These are phyloP conservation scores for Zygoascus hellenicus DNA, from an alignment of 1,139 yeast genomes.

Conservation along the genomic window DNA sequence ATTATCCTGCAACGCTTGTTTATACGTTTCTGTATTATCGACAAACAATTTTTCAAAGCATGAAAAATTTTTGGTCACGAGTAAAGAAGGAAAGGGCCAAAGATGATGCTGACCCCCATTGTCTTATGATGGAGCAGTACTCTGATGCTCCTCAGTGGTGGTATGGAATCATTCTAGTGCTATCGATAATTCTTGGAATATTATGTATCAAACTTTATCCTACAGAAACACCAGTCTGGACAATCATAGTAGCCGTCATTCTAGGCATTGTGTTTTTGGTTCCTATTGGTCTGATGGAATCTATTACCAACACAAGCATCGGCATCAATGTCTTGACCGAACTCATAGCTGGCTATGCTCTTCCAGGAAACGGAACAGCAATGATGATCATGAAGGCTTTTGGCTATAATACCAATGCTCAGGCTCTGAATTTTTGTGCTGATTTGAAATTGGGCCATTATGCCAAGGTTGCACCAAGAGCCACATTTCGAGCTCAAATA, in stretches of 20 bases:
- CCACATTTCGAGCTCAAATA: conserved; percentile 54
- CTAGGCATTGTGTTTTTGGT: conserved; percentile 50
- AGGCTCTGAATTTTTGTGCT: conserved; percentile 52
- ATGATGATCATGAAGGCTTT: conserved; percentile 54
- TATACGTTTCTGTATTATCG: conserved; percentile 40
- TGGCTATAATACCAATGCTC: conserved; percentile 56
- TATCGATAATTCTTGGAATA: conserved; percentile 45
- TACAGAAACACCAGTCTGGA: conserved; percentile 44
- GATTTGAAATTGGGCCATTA: conserved; percentile 59
- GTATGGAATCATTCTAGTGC: conserved; percentile 41
- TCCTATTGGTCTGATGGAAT: conserved; percentile 42
- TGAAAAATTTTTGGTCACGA: conserved; percentile 4
- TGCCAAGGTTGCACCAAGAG: conserved; percentile 53
- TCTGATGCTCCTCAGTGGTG: conserved; percentile 59
- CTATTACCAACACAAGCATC: conserved; percentile 49
- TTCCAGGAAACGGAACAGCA: conserved; percentile 59
- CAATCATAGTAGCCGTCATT: conserved; percentile 49
- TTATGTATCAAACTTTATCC: conserved; percentile 42
- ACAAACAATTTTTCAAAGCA: conserved; percentile 9
- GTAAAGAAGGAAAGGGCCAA: not conserved
- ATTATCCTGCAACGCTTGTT: conserved; percentile 40
- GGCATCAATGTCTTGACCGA: conserved; percentile 52
- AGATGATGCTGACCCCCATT: conserved; percentile 38
- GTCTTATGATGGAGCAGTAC: conserved; percentile 49
- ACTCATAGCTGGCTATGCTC: conserved; percentile 55